Conservation (phyloP, 306 rosid species). For the Castanea mollissima region DNA sequence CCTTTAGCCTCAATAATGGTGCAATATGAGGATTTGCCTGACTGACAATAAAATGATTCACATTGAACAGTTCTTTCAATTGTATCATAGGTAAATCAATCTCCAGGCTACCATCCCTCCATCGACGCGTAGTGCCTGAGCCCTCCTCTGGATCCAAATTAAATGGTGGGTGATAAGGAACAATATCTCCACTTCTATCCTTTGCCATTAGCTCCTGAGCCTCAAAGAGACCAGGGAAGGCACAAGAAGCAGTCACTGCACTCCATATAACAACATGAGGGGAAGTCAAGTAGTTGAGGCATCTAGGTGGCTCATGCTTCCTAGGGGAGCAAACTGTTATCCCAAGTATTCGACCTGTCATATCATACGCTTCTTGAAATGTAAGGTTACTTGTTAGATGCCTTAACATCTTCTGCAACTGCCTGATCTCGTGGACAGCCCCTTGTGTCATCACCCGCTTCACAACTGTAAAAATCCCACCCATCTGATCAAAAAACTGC, state of each 20-base stretch:
- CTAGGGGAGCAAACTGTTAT: conserved; percentile 97
- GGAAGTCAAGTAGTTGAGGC: conserved; percentile 96
- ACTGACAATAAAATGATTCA: conserved; percentile 93
- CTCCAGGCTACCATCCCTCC: conserved; percentile 99
- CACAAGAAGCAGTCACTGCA: conserved; percentile 98
- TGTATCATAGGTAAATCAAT: conserved; percentile 98
- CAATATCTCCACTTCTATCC: conserved; percentile 90
- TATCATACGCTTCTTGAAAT: conserved; percentile 96
- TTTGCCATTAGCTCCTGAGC: conserved; percentile 99
- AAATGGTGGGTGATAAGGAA: conserved; percentile 95
- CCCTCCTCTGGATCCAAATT: conserved; percentile 88
- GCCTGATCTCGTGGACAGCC: conserved; percentile 92
- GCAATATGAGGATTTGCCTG: conserved; percentile 97
- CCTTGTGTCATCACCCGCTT: conserved; percentile 81
- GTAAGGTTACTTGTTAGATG: conserved; percentile 88
- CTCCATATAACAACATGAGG: conserved; percentile 99
- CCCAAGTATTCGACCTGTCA: conserved; percentile 96
- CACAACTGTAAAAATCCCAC: conserved; percentile 86
- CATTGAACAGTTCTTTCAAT: conserved; percentile 88
- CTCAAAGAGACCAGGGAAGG: conserved; percentile 97
- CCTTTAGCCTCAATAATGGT: conserved; percentile 83
- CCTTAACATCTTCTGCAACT: conserved; percentile 88
- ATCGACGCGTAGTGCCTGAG: conserved; percentile 59
- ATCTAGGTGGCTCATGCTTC: conserved; percentile 97
- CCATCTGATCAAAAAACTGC: conserved; percentile 89